phyloP scores from a whole-genome alignment of 805 yeast species.

The Starmerella floris region DNA sequence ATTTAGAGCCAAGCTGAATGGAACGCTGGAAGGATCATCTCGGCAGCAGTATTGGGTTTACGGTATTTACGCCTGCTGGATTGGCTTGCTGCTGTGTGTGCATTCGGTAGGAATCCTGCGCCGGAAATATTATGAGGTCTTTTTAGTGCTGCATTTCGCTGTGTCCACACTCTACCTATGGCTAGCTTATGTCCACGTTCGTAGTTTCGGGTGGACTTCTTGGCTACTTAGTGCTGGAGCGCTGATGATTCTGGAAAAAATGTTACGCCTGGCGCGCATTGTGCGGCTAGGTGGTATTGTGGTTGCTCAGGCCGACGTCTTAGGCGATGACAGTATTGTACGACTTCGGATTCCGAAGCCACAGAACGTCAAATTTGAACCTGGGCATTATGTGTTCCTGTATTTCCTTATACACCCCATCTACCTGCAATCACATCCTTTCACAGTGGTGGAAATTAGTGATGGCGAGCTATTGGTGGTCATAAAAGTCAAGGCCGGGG shows the following conservation, averaged over 20 bases:
- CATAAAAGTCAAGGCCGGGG: slow-evolving; percentile 8
- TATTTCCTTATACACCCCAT: slow-evolving; percentile 31
- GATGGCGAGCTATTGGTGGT: slow-evolving; percentile 1
- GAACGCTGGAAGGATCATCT: background rate
- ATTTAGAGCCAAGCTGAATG: background rate
- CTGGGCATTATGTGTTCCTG: background rate
- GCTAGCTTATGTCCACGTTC: slow-evolving; percentile 6
- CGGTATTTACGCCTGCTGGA: slow-evolving; percentile 1
- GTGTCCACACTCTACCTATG: slow-evolving; percentile 3
- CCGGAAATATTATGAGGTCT: slow-evolving; percentile 5
- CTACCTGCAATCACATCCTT: slow-evolving; percentile 65
- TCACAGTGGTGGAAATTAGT: slow-evolving; percentile 32
- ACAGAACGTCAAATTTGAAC: slow-evolving; percentile 8
- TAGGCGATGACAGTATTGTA: slow-evolving; percentile 2
- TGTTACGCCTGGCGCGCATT: background rate
- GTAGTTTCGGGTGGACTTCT: slow-evolving; percentile 5
- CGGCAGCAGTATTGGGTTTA: slow-evolving; percentile 3
- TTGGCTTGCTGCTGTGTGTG: background rate
- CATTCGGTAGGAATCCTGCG: slow-evolving; percentile 6
- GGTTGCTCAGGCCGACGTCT: slow-evolving; percentile 2
- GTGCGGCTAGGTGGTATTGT: slow-evolving; percentile 2
- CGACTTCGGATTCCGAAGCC: slow-evolving; percentile 6
- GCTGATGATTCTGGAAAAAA: background rate
- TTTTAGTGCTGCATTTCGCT: slow-evolving; percentile 3
- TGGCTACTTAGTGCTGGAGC: slow-evolving; percentile 5